A percentile compares a stretch with the other conserved stretches of the same genome.
These are phyloP conservation scores for Trichoderma sp. DNA, from an alignment of 2,329 filamentous ascomycete genomes.

Conservation along the genomic window DNA sequence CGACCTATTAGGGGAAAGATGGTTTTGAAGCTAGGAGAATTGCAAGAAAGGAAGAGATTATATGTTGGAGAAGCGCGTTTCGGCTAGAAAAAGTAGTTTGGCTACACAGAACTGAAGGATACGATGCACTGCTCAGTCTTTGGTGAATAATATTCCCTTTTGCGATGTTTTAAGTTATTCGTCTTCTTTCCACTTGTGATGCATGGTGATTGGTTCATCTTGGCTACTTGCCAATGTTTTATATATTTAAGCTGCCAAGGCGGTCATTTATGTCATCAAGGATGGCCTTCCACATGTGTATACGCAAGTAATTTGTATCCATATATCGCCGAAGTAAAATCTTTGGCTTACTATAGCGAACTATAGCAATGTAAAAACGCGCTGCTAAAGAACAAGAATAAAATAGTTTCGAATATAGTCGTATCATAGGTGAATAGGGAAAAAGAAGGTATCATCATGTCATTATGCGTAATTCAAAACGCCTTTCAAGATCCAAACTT, in stretches of 20 bases:
- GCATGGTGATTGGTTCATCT: background rate
- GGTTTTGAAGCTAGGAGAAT: background rate
- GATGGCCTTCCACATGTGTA: background rate
- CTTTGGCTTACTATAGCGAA: background rate
- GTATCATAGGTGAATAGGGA: background rate
- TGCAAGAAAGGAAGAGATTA: background rate
- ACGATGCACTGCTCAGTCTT: background rate
- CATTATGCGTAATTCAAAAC: constrained; percentile 51
- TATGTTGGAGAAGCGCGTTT: background rate
- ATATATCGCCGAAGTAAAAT: background rate
- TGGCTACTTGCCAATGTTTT: background rate
- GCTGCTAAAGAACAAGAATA: background rate
- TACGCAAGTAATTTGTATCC: background rate
- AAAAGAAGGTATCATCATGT: background rate
- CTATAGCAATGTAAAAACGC: background rate
- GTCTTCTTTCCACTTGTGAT: background rate
- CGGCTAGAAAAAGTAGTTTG: background rate
- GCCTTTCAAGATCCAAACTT: constrained; percentile 75
- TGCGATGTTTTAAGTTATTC: background rate
- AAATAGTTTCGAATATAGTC: background rate
- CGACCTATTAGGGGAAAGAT: too few relatives aligned
- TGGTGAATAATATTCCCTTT: background rate
- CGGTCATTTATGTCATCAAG: background rate
- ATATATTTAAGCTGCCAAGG: background rate
- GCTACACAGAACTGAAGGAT: background rate